Evolutionary conservation across 768 basidiomycete genomes (phyloP), one percentile per base, ranked within the genome.

Genomic region (Rhizopogon vesiculosus): DNA sequence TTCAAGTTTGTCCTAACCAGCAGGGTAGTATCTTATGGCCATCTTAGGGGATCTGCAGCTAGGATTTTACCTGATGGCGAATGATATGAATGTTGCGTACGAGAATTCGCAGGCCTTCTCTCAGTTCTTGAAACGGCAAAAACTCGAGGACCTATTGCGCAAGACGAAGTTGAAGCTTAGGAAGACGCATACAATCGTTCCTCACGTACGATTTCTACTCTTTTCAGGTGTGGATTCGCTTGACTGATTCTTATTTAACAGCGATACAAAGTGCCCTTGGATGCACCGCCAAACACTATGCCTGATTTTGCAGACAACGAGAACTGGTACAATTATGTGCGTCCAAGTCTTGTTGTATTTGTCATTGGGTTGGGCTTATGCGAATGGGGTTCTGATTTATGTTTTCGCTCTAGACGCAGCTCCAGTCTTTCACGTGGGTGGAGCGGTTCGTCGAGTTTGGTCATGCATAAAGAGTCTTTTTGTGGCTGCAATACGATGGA

Each of bases 81-180:
- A 41, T 22, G 56, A 56, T n/a, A 25, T 59, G 1, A 60, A 67
- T 12, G 56, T 57, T 5, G 46, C 73, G 15, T 68, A 76, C 54
- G 78, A 79, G 35, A 73, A 64, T 48, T 78, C 71, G 7, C 54
- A 60, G 41, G 59, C 71, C 2, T 79, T 79, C 56, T 52, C 57
- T 28, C 56, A 59, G 45, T 77, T 69, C 61, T 64, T 76, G 57
- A 64, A 62, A 39, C 58, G 63, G 40, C 62, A 67, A 49, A 65
- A 69, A 7, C 55, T 71, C 3, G 53, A 63, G 10, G 42, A 57
- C 3, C 31, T 64, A 61, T 39, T 65, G 44, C 41, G 62, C 59
- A 53, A 64, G 45, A 40, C 35, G 19, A 68, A 48, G 52, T 63
- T 63, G 41, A 65, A 52, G 48, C 45, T 55, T 45, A 71, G 59